Evolutionary conservation across 345 rosid species (phyloP), one percentile per base, ranked within the genome.

Genomic region (Aquilaria sinensis): DNA sequence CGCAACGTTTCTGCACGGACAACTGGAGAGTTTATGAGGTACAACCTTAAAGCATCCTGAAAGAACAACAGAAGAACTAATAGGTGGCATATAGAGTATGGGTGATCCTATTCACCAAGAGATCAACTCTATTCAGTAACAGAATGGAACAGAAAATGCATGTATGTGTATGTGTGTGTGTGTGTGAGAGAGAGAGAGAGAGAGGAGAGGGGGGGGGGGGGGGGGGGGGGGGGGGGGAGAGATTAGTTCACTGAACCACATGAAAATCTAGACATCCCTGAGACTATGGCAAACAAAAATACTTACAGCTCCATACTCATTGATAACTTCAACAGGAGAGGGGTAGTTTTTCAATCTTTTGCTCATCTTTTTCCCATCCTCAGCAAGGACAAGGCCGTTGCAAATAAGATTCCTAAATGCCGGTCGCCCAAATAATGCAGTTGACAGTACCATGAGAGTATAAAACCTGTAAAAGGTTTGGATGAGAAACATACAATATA

Each of bases 281-380:
- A 55, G 32, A 67, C 16, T 7, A 52, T 62, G 11, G 53, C 7
- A 57, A 59, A 11, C 51, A 41, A 13, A 55, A 52, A 15, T 53
- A 78, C 96, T 80, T 83, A 94, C 99, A 66, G 99, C 99, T 56
- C 99, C 99, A 64, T 91, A 85, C 56, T 89, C 94, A 79, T 85
- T 68, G 56, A 95, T 91, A 63, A 95, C 92, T 13, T 95, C 93
- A 74, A 81, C 62, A 45, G 99, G 99, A 12, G 93, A 81, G 31
- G 99, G 99, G 74, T 91, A 95, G 64, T 95, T 95, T 73, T 74
- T 83, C 74, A 91, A 74, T 60, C 80, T 91, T 75, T 95, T 91
- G 79, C 88, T 78, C 99, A 95, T 95, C 85, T 95, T 95, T 77
- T 85, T 95, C 55, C 99, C 99, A 85, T 95, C 99, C 70, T 89